These are phyloP conservation scores for Citrus sp. DNA, from an alignment of 345 rosid genomes.

Conservation along the genomic window DNA sequence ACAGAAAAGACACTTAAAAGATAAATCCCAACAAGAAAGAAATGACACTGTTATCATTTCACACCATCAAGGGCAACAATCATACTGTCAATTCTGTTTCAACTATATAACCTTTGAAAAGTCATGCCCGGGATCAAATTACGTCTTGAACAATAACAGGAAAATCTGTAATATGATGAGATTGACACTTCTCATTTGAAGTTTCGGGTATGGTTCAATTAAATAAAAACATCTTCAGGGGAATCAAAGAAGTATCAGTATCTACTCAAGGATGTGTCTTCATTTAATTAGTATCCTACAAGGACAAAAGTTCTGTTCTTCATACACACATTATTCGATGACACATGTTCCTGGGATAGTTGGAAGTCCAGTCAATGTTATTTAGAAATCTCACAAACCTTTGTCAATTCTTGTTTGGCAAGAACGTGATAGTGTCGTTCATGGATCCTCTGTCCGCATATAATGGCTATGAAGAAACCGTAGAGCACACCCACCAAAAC, in stretches of 20 bases:
- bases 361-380: background rate
- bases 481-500: constrained; percentile 96
- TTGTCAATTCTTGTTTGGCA: constrained; percentile 97
- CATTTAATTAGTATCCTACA: background rate
- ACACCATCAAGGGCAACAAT: background rate
- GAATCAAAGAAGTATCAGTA: background rate
- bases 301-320: background rate
- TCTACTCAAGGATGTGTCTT: background rate
- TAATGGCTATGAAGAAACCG: constrained; percentile 96
- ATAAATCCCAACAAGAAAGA: background rate
- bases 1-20: background rate
- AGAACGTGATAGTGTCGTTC: constrained; percentile 98
- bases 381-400: constrained; percentile 39
- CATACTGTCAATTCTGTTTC: background rate
- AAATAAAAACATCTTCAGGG: background rate
- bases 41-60: background rate
- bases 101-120: background rate
- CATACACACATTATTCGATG: background rate
- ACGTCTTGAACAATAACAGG: background rate
- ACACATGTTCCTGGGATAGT: background rate
- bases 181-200: background rate
- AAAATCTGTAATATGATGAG: background rate
- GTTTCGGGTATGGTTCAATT: background rate
- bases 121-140: background rate
- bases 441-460: constrained; percentile 96